Conservation (phyloP, 306 rosid genomes). For the Arachis stenosperma region DNA sequence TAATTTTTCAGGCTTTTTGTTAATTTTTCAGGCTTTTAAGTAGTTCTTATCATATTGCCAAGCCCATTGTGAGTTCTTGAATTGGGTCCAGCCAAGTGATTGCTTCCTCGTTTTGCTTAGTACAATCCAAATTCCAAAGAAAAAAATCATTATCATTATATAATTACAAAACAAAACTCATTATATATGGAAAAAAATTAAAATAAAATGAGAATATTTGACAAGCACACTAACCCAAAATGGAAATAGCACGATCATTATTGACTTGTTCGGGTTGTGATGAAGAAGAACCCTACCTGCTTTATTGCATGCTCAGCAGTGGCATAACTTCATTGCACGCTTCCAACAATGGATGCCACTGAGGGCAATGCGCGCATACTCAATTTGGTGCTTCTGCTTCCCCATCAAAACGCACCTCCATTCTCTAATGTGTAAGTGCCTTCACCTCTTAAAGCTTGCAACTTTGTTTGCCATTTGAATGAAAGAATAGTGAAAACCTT, state of each 20-base stretch:
- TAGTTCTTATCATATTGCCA: background rate
- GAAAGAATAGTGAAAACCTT: background rate
- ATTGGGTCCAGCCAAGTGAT: background rate
- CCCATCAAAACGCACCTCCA: background rate
- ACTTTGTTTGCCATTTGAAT: background rate
- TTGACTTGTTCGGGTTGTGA: too few relatives aligned
- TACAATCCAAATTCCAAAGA: background rate
- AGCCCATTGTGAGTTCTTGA: background rate
- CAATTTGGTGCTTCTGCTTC: background rate
- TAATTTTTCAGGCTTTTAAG: too few relatives aligned
- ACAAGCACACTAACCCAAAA: too few relatives aligned
- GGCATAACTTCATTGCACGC: background rate
- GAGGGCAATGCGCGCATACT: background rate
- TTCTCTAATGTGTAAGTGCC: background rate
- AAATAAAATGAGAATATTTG: too few relatives aligned
- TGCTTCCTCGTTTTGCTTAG: background rate
- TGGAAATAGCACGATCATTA: too few relatives aligned
- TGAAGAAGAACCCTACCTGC: conserved; percentile 1
- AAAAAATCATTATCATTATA: too few relatives aligned
- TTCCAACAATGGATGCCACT: conserved; percentile 3
- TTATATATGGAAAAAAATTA: too few relatives aligned
- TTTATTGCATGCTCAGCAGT: background rate
- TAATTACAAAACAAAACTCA: too few relatives aligned
- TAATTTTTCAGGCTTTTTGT: too few relatives aligned
- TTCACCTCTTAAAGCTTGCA: background rate